Evolutionary conservation across 2,329 filamentous ascomycete species (phyloP), one percentile per base, ranked within the genome.

Genomic region (Emergomyces africanus): DNA sequence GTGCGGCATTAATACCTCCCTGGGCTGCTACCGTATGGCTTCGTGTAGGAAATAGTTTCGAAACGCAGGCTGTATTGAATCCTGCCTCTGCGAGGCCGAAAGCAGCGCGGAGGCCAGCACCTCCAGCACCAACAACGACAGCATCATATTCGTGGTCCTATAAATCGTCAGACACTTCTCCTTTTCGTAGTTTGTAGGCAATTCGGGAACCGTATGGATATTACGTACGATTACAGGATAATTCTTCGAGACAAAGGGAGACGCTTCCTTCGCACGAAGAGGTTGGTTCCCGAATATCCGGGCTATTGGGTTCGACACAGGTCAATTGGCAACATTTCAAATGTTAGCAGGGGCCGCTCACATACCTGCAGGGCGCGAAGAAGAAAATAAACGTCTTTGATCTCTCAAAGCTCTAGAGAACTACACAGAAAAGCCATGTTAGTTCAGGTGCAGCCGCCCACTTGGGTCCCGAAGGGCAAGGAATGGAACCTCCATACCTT

Each of bases 111-210:
- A 86, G 74, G 68, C 83, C 83, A 62, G 83, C 81, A 67, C 83
- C 83, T 62, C 83, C 83, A 62, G 83, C 83, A 68, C 79, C 79
- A 58, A 81, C 90, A 62, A 99, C 94, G 68, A 99, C 81, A 63
- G 92, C 92, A 87, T 97, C 94, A 78, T 96, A 97, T 78, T 97
- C 90, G 78, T 99, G 94, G 75, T 97, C 94, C 85, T 90, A 70
- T 33, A 58, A 20, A 58, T 54, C 39, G 55, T 58, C 53, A 62
- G 58, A 49, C 10, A 55, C 15, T 30, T n/a, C 23, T 18, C 15
- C 20, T 10, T 33, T 57, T 25, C 5, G 54, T 12, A 35, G 54
- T 15, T 56, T 37, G 30, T 20, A 39, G 25, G 28, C 5, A 18
- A 15, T 25, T 28, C 14, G 9, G 25, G 14, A 35, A 14, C 8